Base-by-base conservation (phyloP, 2,329 filamentous ascomycete species). In the Aspergillus sp. region DNA sequence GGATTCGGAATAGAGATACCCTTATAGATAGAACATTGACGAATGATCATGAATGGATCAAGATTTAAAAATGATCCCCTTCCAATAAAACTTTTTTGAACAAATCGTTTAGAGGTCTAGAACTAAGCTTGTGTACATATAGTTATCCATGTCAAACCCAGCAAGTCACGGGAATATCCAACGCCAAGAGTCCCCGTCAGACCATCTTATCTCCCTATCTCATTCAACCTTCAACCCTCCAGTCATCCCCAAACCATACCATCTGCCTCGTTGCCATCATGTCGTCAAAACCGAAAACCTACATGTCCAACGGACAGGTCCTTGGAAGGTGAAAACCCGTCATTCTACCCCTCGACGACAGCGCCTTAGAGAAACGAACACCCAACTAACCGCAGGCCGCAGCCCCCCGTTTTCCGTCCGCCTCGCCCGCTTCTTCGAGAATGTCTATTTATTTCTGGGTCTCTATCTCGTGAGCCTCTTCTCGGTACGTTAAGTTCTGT, bases 391-490 rank as follows among this genome's bases (percentile, higher is more conserved):
- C 47, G 36, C 50, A 52, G 55, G 14, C 29, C n/a, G 18, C 59
- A 82, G 79, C 47, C 78, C 79, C 12, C 81, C 81, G 3, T 57
- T 82, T 53, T 69, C 77, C 16, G 75, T 78, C 58, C 80, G 78
- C 52, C 54, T 79, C 58, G 69, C 67, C 52, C 75, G 75, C 62
- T 73, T 79, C 67, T 57, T 78, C 59, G 71, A 80, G 52, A 71
- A 68, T 56, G 58, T 78, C 54, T 82, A 82, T 64, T 67, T 77
- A 61, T 81, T 82, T 64, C 49, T 83, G 5, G 81, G 80, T 6
- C 70, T 83, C 24, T 83, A 83, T 59, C 64, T 82, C 29, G 78
- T 79, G 47, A 80, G 77, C 47, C 70, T 83, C 10, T 80, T 82
- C 61, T 77, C 80, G 55, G 79, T 81, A 75, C 32, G 76, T 69